phyloP scores from a whole-genome alignment of 495 filamentous ascomycete species.

The Aspergillus saccharolyticus region DNA sequence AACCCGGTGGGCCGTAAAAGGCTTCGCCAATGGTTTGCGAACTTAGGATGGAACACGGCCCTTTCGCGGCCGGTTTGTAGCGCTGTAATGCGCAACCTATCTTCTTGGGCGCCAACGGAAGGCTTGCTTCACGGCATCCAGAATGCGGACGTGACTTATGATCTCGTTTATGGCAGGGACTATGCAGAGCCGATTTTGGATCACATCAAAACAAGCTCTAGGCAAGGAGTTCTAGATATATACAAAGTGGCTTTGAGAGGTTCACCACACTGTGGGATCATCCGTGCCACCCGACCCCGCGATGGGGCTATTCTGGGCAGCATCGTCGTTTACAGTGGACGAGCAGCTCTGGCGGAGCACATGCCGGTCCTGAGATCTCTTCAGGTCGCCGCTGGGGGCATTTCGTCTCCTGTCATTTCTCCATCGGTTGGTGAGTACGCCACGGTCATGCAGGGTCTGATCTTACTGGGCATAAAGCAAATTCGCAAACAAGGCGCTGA shows the following conservation, averaged over 20 bases:
- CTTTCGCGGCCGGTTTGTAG: constrained; percentile 60
- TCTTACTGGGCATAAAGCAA: constrained; percentile 75
- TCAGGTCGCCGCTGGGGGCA: constrained; percentile 56
- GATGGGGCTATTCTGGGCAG: constrained; percentile 70
- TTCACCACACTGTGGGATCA: constrained; percentile 68
- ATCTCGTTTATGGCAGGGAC: constrained; percentile 76
- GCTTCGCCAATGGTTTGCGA: constrained; percentile 60
- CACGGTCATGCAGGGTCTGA: constrained; percentile 71
- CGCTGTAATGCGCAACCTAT: constrained; percentile 59
- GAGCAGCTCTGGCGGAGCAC: constrained; percentile 60
- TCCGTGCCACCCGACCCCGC: constrained; percentile 66
- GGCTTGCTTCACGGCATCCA: constrained; percentile 66
- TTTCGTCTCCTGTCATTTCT: constrained; percentile 75
- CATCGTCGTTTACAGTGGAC: constrained; percentile 73
- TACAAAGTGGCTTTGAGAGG: constrained; percentile 75
- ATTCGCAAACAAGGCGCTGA: constrained; percentile 69
- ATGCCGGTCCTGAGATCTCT: constrained; percentile 58
- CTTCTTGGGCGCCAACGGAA: constrained; percentile 69
- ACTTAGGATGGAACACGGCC: constrained; percentile 63
- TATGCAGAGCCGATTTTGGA: constrained; percentile 69
- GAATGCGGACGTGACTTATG: constrained; percentile 53
- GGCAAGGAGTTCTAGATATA: constrained; percentile 77
- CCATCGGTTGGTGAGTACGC: constrained; percentile 63
- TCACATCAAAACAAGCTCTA: constrained; percentile 67
- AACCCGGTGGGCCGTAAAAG: constrained; percentile 56